phyloP scores from a whole-genome alignment of 164 flowering plant genomes.

The Piper betle region DNA sequence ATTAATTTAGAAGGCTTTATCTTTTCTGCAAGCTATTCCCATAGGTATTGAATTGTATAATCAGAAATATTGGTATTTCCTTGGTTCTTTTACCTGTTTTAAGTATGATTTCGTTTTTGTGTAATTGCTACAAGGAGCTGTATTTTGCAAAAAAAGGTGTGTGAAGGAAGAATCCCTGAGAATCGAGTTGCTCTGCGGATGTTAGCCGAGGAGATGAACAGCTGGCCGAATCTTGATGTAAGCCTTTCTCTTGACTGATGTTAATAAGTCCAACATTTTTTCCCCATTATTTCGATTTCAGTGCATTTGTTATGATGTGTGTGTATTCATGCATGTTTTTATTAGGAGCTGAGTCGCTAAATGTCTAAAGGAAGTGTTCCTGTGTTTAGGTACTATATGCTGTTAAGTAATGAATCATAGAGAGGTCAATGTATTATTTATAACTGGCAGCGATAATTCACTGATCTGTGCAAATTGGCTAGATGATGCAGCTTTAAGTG shows the following conservation, averaged over 20 bases:
- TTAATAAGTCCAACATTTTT: no score
- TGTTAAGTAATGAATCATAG: no score
- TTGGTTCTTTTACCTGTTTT: neutral
- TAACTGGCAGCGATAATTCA: neutral
- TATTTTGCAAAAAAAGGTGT: conserved; percentile 32
- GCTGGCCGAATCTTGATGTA: conserved; percentile 97
- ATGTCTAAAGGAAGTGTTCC: no score
- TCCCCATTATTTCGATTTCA: neutral
- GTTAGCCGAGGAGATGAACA: conserved; percentile 75
- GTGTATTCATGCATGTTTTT: no score
- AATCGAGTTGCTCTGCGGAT: conserved; percentile 52
- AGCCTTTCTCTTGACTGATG: neutral
- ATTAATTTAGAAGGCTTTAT: no score
- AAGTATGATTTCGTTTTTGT: neutral
- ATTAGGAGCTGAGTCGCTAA: no score
- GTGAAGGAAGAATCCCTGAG: conserved; percentile 76
- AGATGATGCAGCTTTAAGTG: neutral
- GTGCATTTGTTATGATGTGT: neutral
- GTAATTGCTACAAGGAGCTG: neutral
- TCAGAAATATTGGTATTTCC: no score
- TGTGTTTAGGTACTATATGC: no score
- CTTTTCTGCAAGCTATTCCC: no score
- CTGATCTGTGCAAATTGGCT: neutral
- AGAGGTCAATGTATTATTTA: no score
- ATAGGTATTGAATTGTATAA: no score